These are phyloP conservation scores for Chloris gayana DNA, from an alignment of 176 grass and related monocot species.

Conservation along the genomic window DNA sequence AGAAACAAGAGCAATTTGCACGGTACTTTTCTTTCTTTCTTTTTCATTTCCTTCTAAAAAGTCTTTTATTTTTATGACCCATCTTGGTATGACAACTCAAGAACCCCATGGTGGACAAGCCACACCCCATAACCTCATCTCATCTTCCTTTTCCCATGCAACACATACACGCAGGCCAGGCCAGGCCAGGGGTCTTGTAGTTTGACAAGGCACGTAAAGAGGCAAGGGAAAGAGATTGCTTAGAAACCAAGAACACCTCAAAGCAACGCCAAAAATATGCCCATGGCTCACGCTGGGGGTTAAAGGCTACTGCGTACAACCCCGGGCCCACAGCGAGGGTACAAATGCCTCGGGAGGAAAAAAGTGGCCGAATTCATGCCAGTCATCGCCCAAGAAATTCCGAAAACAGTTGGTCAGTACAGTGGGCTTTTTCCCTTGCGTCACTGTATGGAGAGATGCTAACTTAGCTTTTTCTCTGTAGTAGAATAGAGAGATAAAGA, in stretches of 20 bases:
- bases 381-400: slow-evolving; percentile 17
- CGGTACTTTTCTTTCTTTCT: too few species aligned
- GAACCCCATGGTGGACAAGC: neutral
- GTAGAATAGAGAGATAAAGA: neutral
- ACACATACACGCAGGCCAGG: neutral
- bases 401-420: slow-evolving; percentile 23
- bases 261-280: slow-evolving; percentile 16
- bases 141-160: neutral
- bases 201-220: slow-evolving; percentile 22
- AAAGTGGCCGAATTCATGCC: slow-evolving; percentile 15
- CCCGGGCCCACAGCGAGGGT: slow-evolving; percentile 2
- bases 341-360: slow-evolving; percentile 4
- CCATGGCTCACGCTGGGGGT: neutral
- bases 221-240: neutral
- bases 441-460: slow-evolving; percentile 10
- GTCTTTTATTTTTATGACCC: too few species aligned
- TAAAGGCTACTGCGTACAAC: neutral
- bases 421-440: neutral
- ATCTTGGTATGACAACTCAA: neutral
- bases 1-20: too few species aligned
- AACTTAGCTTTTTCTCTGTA: neutral
- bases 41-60: too few species aligned
- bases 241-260: slow-evolving; percentile 41
- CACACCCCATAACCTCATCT: neutral
- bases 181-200: neutral